These are phyloP conservation scores for Phialophora chinensis DNA, from an alignment of 2,329 filamentous ascomycete genomes.

Conservation along the genomic window DNA sequence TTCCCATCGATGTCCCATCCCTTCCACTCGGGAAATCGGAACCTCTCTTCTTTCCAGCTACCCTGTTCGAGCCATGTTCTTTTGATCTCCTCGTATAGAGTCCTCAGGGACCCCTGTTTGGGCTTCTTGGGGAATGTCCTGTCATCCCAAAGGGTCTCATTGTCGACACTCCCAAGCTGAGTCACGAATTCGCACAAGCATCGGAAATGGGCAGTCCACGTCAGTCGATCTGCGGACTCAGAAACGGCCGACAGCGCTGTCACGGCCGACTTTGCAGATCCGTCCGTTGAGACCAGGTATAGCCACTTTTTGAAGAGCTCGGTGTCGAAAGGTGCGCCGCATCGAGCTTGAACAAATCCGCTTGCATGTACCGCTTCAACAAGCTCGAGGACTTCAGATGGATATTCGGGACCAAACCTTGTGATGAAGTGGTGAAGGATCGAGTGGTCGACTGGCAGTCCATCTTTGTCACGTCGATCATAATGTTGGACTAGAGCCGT, in stretches of 20 bases:
- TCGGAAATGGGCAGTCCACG: constrained; percentile 25
- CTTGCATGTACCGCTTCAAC: constrained; percentile 32
- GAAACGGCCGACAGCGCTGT: constrained; percentile 30
- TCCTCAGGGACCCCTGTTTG: background rate
- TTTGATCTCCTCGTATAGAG: constrained; percentile 3
- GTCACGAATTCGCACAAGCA: constrained; percentile 15
- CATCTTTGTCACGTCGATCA: constrained; percentile 8
- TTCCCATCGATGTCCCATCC: constrained; percentile 8
- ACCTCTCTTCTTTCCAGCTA: constrained; percentile 5
- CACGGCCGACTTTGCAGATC: constrained; percentile 17
- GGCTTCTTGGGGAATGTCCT: constrained; percentile 9
- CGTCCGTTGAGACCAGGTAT: constrained; percentile 20
- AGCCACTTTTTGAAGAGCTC: constrained; percentile 34
- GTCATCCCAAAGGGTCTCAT: constrained; percentile 12
- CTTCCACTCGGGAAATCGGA: constrained; percentile 16
- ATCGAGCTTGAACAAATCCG: constrained; percentile 21
- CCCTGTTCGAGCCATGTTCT: background rate
- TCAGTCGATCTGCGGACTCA: constrained; percentile 20
- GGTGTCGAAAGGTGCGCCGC: constrained; percentile 28
- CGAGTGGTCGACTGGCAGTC: constrained; percentile 21
- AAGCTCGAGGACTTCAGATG: constrained; percentile 26
- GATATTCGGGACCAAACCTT: constrained; percentile 11
- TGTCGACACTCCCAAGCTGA: constrained; percentile 2
- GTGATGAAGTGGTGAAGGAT: constrained; percentile 25
- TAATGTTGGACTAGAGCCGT: constrained; percentile 23